Evolutionary conservation across 2,329 filamentous ascomycete genomes (phyloP), one percentile per base, ranked within the genome.

Genomic region (Exserohilum turcica): DNA sequence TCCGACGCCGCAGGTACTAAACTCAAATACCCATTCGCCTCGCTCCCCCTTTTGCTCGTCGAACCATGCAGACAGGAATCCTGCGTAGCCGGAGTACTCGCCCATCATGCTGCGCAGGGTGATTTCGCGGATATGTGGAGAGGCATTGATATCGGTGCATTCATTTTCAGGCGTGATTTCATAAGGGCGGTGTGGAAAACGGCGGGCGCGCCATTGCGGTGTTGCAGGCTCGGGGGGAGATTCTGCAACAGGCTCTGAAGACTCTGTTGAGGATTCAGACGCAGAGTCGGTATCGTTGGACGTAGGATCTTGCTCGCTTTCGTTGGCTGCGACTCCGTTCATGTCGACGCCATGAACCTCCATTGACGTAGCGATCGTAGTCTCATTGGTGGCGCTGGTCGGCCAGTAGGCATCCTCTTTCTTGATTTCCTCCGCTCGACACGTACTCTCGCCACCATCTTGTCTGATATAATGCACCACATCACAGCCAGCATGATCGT

Each of bases 71-170:
- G 89, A 94, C 35, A 99, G 76, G 36, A 99, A 79, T 0, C 92
- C 94, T 0, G 92, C 91, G 71, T 97, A 94, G 16, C 94, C 94
- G n/a, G 86, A 88, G 74, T 89, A 99, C 51, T 90, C 90, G 50
- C 94, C 94, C 94, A 99, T 99, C 92, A 99, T 97, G 74, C 91
- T 96, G 54, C 92, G 86, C 2, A 99, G 89, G 0, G 94, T 99
- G 60, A 97, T 86, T 76, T 99, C 94, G 24, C 93, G 82, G 5
- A 97, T 79, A 0, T 88, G 88, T 0, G 88, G 68, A 0, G 56
- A 50, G 18, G n/a, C 40, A 15, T 39, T 45, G 13, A 68, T 63
- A 27, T 36, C 29, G 1, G 58, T 61, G 40, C 66, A 68, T 13
- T 45, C 15, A 10, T 49, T 44, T 6, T 48, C 18, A 7, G 48